phyloP scores from a whole-genome alignment of 2,329 filamentous ascomycete genomes.

The Verticillium zaregamsianum region DNA sequence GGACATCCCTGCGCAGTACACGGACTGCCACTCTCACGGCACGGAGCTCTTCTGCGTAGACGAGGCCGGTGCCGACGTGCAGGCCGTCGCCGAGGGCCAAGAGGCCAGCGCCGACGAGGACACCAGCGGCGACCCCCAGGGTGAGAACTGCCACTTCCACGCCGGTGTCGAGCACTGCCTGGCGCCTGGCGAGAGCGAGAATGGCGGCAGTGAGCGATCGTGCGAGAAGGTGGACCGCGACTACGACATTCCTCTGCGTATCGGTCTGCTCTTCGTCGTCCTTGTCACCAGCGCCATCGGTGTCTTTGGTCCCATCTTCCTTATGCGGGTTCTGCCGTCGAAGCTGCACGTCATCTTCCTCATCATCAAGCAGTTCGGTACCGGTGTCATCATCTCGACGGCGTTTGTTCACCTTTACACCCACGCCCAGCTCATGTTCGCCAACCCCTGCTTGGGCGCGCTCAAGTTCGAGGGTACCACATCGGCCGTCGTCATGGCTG shows the following conservation, averaged over 20 bases:
- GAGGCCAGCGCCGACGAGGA: constrained; percentile 17
- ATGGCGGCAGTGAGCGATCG: constrained; percentile 18
- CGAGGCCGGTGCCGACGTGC: constrained; percentile 54
- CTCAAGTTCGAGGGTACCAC: constrained; percentile 66
- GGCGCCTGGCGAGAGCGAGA: constrained; percentile 32
- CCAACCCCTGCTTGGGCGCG: constrained; percentile 62
- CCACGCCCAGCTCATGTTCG: constrained; percentile 69
- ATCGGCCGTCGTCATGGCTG: constrained; percentile 69
- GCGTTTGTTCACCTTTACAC: constrained; percentile 70
- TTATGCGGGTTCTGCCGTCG: constrained; percentile 52
- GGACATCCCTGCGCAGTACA: constrained; percentile 56
- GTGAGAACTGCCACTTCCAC: constrained; percentile 64
- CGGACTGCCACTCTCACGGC: constrained; percentile 61
- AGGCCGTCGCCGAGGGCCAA: constrained; percentile 28
- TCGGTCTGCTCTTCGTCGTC: constrained; percentile 70
- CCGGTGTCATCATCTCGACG: constrained; percentile 68
- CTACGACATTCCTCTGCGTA: constrained; percentile 65
- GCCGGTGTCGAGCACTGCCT: constrained; percentile 59
- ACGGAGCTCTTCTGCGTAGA: constrained; percentile 57
- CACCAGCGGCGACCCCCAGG: constrained; percentile 10
- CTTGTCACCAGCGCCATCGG: constrained; percentile 63
- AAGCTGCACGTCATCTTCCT: constrained; percentile 50
- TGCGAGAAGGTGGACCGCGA: constrained; percentile 46
- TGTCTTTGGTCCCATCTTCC: constrained; percentile 63
- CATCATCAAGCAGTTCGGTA: constrained; percentile 69